Base-by-base conservation (phyloP, 2,329 filamentous ascomycete species). In the Trichoderma koningiopsis region DNA sequence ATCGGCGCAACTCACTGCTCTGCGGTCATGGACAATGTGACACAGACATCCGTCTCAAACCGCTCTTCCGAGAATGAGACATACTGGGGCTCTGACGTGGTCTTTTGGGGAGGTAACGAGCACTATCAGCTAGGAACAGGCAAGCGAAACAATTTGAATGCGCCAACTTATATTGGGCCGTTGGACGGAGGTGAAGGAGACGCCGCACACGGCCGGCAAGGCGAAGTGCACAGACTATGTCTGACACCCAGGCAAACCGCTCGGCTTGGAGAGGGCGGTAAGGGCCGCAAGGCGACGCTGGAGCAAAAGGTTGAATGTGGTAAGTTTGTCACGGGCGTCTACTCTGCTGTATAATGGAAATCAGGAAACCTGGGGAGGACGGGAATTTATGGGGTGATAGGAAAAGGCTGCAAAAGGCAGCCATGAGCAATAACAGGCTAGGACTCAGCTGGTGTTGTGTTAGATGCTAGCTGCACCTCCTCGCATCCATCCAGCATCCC, bases 61-160 rank as follows among this genome's bases (percentile, higher is more conserved):
- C 80, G 77, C 66, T 83, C 75, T 19, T 85, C 86, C 1, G 82
- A 87, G 52, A 91, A 92, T 72, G 91, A 94, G 75, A 93, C 90
- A 1, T 94, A 96, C 77, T 97, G 90, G 88, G 96, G 96, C 60
- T 89, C 91, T 5, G 96, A 98, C 77, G 90, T 94, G 35, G 79
- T 98, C 1, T 96, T 93, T 84, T 99, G 94, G 93, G 96, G 96
- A 71, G 93, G 93, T 65, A 99, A 98, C 76, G 94, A 98, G 81
- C 88, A 91, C 77, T 97, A 92, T 79, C 96, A 99, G 81, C 87
- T 99, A 31, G 96, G 96, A 14, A 97, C 92, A 0, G 94, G 96
- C 33, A 96, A 92, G 83, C 84, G 95, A 71, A 96, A 88, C 75
- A 98, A 98, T 76, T 77, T 92, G 11, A 87, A 88, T 64, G 85